Conservation (phyloP, 202 grass and related monocot genomes). For the Bolboschoenoplectus hybrid region DNA sequence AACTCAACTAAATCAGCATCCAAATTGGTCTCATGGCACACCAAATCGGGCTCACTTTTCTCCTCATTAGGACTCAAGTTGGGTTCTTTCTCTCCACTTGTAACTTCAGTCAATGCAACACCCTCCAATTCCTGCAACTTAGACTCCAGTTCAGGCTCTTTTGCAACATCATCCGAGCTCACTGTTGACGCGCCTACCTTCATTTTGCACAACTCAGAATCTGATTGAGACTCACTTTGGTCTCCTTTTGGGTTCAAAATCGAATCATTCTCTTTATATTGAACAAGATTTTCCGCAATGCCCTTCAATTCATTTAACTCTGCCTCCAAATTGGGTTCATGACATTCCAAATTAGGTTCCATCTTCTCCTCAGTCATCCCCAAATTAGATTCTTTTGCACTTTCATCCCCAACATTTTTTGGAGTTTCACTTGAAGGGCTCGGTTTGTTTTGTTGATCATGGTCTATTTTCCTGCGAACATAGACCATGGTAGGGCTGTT, state of each 20-base stretch:
- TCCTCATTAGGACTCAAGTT: conserved; percentile 3
- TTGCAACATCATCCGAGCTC: neutral
- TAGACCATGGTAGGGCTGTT: conserved; percentile 38
- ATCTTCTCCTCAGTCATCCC: neutral
- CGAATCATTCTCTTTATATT: conserved; percentile 26
- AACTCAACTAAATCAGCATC: conserved; percentile 37
- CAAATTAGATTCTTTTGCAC: conserved; percentile 29
- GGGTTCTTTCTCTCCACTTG: conserved; percentile 15
- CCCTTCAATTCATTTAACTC: conserved; percentile 25
- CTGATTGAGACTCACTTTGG: conserved; percentile 7
- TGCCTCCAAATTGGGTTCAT: neutral
- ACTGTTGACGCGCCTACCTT: neutral
- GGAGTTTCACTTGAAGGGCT: conserved; percentile 4
- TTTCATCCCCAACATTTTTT: conserved; percentile 26
- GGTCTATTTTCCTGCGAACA: conserved; percentile 39
- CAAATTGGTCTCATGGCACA: conserved; percentile 37
- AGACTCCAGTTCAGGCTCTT: conserved; percentile 20
- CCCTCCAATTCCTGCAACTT: conserved; percentile 1
- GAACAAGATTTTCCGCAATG: neutral
- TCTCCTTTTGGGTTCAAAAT: conserved; percentile 9
- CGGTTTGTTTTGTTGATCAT: conserved; percentile 35
- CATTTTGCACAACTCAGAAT: neutral
- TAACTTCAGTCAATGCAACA: neutral
- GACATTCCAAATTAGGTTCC: conserved; percentile 41
- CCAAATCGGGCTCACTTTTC: conserved; percentile 33